Evolutionary conservation across 768 basidiomycete genomes (phyloP), one percentile per base, ranked within the genome.

Genomic region (Leccinum olivaceopallidum): DNA sequence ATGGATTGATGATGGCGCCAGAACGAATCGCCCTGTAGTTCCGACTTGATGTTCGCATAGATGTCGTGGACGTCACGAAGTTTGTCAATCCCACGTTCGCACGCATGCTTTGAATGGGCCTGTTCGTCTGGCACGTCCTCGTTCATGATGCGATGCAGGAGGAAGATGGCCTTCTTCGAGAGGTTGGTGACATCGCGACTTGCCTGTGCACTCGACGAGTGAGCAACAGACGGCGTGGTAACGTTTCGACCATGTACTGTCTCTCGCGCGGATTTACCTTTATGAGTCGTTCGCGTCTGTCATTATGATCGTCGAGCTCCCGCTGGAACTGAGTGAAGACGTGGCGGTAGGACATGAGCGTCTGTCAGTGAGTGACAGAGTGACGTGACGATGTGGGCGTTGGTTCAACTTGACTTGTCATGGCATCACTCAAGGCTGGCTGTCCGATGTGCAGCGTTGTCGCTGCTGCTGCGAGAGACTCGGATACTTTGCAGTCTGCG

Each of bases 81-180:
- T 67, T 90, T 92, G 55, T 79, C 77, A 48, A 79, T 78, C 4
- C 80, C 87, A 37, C 78, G 76, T 24, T 77, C 67, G 3, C 81
- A 85, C 4, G 88, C 88, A 36, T 71, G 74, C 32, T 72, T 70
- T 28, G 78, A 75, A n/a, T 65, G 64, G 53, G 68, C 60, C n/a
- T 50, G 54, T 39, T 69, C 67, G 2, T 71, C 64, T 56, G 67
- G 55, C 18, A 69, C 70, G 16, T 78, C 77, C 57, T 83, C 81
- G 37, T 77, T 79, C 65, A 81, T 75, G 60, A 87, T 77, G 54
- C 94, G 89, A 69, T 98, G 96, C 5, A 98, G 80, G 44, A 93
- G 85, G 71, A 98, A 98, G 63, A 99, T 98, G 64, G 87, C 80
- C 76, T 93, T 95, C 75, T 99, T 99, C 55, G 94, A 94, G 37